A percentile compares a stretch with the other conserved stretches of the same genome.
Conservation (phyloP, 192 early-diverging fungal species). For the Chytriomyces sp. region DNA sequence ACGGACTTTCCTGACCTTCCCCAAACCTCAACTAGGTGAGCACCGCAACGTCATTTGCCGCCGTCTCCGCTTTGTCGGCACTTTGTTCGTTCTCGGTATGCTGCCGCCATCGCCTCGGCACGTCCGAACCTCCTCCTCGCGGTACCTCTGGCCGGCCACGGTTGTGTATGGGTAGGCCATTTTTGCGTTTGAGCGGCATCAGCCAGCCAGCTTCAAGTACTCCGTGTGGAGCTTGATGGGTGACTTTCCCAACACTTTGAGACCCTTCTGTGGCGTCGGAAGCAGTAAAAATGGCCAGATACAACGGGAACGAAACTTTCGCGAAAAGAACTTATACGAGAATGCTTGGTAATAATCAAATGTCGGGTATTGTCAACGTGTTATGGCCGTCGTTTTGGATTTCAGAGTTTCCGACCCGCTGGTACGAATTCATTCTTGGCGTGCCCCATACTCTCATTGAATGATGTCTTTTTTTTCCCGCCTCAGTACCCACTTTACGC, state of each 20-base stretch:
- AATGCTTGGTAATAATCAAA: no score
- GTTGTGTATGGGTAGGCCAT: conserved; percentile 60
- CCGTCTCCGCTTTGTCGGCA: conserved; percentile 60
- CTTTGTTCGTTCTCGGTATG: conserved; percentile 11
- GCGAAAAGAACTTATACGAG: no score
- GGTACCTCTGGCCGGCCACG: conserved; percentile 40
- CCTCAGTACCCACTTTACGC: no score
- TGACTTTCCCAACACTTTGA: conserved; percentile 57
- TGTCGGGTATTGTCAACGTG: no score
- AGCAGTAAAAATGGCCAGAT: no score
- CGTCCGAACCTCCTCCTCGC: neutral
- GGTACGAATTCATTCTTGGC: no score
- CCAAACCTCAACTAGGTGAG: conserved; percentile 9
- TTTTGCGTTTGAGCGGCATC: conserved; percentile 49
- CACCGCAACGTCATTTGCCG: conserved; percentile 48
- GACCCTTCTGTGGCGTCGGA: no score
- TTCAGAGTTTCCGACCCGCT: no score
- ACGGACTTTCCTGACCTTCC: conserved; percentile 1
- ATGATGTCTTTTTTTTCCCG: no score
- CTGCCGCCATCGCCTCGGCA: neutral
- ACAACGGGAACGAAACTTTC: no score
- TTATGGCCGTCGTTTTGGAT: no score
- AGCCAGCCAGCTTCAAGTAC: conserved; percentile 73
- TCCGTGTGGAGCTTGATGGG: conserved; percentile 63
- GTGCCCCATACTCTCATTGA: no score